Base-by-base conservation (phyloP, 805 yeast species). In the Cyberlindnera suaveolens region DNA sequence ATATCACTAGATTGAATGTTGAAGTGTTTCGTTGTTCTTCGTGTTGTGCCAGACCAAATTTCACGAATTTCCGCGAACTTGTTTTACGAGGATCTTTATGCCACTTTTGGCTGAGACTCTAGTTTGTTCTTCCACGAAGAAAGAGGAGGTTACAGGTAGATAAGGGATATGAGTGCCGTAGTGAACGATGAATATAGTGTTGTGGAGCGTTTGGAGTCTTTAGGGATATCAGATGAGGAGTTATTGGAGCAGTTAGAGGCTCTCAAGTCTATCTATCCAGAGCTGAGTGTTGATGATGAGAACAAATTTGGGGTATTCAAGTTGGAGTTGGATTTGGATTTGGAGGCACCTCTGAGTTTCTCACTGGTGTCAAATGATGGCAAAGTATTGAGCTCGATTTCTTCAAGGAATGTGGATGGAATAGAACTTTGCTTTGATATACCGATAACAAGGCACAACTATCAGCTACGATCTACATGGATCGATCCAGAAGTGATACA, bases 221-320 rank as follows among this genome's bases (percentile, higher is more conserved):
- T 13, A 17, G 20, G 7, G 14, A 16, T 33, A 17, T 9, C 16
- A 15, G 29, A 23, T 10, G 65, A 62, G 42, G 20, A 49, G 7
- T 48, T 60, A 15, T 33, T 38, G 1, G 70, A 71, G 45, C 78
- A 74, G 46, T 57, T 75, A 15, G 67, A 62, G 32, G 64, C 70
- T 4, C 46, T 74, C 34, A 42, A 44, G 38, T 66, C 69, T 0
- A 74, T 74, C 1, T 75, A 60, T 45, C 74, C 74, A 1, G 71
- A 74, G 41, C 52, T 59, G 5, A 65, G 10, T 45, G 29, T 34
- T 13, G 18, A 15, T 18, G n/a, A 30, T 14, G 17, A 16, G 8
- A 19, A 4, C 10, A 23, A 37, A 4, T 17, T 17, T 11, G 35
- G 35, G 14, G 35, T 15, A 13, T 32, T 46, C n/a, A 14, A 34